Evolutionary conservation across 768 basidiomycete species (phyloP).

Genomic region (Podaxis sp.): DNA sequence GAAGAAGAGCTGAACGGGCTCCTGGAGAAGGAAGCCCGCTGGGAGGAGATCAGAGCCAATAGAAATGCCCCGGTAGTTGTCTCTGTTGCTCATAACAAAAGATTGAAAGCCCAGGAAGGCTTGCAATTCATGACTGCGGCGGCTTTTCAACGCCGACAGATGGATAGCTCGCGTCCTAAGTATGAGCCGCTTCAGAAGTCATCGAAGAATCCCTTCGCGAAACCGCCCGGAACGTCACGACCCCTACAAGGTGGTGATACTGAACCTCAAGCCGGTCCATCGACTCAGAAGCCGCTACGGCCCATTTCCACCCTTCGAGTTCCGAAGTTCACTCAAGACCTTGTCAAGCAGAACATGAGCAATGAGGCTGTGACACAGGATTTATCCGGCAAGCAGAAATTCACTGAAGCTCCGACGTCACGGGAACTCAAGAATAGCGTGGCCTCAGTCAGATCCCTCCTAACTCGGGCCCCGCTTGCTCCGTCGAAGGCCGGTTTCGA

Average conservation of each 20-base stretch:
- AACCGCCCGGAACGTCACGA: neutral
- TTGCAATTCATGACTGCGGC: constrained; percentile 5
- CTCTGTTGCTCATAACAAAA: neutral
- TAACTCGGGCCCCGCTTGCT: neutral
- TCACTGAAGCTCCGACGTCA: neutral
- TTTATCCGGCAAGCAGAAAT: neutral
- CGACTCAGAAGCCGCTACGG: constrained; percentile 1
- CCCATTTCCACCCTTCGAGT: constrained; percentile 16
- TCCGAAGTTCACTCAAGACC: constrained; percentile 15
- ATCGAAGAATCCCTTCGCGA: constrained; percentile 10
- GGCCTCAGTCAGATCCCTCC: neutral
- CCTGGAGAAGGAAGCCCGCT: neutral
- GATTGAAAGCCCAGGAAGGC: neutral
- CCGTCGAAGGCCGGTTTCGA: neutral
- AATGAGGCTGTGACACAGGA: neutral
- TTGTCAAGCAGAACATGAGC: constrained; percentile 6
- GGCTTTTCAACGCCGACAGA: constrained; percentile 2
- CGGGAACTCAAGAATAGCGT: neutral
- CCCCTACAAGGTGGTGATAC: neutral
- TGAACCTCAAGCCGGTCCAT: neutral
- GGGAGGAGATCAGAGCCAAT: neutral
- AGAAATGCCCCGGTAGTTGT: neutral
- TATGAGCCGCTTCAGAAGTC: neutral
- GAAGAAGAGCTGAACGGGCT: neutral
- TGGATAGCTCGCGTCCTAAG: neutral